phyloP scores from a whole-genome alignment of 805 yeast genomes.

The Yarrowia hollandica region DNA sequence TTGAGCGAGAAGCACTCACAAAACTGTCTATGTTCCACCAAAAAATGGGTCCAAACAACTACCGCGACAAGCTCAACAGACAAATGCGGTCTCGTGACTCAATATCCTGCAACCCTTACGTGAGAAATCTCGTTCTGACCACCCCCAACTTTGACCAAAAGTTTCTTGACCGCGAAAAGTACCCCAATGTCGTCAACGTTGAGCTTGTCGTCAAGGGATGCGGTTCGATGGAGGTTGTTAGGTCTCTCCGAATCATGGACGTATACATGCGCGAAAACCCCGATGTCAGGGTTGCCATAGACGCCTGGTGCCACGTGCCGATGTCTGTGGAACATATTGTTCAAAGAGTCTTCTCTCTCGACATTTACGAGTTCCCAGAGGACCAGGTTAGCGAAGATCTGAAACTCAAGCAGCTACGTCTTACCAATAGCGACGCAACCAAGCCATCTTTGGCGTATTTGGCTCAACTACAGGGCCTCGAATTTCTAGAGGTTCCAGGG shows the following conservation, averaged over 20 bases:
- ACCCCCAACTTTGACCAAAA: conserved; percentile 23
- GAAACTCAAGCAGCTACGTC: neutral
- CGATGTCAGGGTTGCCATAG: conserved; percentile 3
- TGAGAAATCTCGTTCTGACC: neutral
- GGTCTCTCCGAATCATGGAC: conserved; percentile 6
- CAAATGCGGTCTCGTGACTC: conserved; percentile 19
- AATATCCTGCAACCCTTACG: neutral
- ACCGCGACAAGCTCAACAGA: conserved; percentile 7
- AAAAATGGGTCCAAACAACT: conserved; percentile 6
- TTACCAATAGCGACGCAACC: conserved; percentile 9
- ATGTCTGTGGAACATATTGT: conserved; percentile 15
- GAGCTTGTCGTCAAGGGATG: conserved; percentile 22
- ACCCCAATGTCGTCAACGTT: neutral
- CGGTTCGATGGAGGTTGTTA: conserved; percentile 20
- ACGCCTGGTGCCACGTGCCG: conserved; percentile 23
- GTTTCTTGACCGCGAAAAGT: conserved; percentile 10
- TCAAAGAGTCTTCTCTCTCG: conserved; percentile 15
- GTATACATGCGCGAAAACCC: conserved; percentile 16
- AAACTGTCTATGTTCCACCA: conserved; percentile 5
- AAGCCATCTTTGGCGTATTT: conserved; percentile 2
- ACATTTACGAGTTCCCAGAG: conserved; percentile 22
- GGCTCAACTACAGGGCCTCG: neutral
- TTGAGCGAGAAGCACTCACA: neutral
- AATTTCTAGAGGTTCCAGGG: conserved; percentile 21
- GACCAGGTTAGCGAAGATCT: neutral